These are phyloP conservation scores for Ascochyta lentis DNA, from an alignment of 2,329 filamentous ascomycete genomes.

Conservation along the genomic window DNA sequence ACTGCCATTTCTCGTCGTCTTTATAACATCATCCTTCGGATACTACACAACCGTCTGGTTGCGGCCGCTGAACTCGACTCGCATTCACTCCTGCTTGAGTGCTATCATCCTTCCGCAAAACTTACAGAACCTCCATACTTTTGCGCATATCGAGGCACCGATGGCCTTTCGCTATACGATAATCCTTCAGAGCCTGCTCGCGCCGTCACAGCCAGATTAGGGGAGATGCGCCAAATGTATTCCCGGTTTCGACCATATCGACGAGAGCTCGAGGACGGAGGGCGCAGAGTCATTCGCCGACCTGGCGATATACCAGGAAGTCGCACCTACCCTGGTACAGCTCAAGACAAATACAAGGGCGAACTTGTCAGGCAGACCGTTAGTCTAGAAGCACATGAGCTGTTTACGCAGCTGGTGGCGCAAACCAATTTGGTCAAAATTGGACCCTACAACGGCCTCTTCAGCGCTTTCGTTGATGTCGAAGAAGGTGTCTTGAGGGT, in stretches of 20 bases:
- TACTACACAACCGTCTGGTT: constrained; percentile 70
- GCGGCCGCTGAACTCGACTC: constrained; percentile 64
- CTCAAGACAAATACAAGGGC: constrained; percentile 39
- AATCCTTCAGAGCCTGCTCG: constrained; percentile 40
- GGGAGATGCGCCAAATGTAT: constrained; percentile 65
- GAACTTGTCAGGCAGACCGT: constrained; percentile 65
- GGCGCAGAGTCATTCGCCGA: constrained; percentile 45
- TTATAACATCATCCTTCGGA: constrained; percentile 66
- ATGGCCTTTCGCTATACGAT: constrained; percentile 60
- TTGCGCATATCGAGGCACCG: constrained; percentile 71
- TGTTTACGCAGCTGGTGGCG: constrained; percentile 77
- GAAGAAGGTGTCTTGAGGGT: constrained; percentile 73
- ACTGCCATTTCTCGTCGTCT: constrained; percentile 68
- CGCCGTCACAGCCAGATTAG: constrained; percentile 47
- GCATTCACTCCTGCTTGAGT: constrained; percentile 77
- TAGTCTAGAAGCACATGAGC: constrained; percentile 71
- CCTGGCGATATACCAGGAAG: constrained; percentile 58
- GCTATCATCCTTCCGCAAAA: constrained; percentile 75
- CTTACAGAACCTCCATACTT: constrained; percentile 72
- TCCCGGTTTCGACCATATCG: constrained; percentile 72
- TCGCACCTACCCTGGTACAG: constrained; percentile 45
- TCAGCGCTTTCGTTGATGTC: constrained; percentile 69
- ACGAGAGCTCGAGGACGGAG: constrained; percentile 57
- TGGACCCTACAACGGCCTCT: constrained; percentile 65
- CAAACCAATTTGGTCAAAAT: constrained; percentile 72